phyloP scores from a whole-genome alignment of 345 rosid species.

The Acer negundo region DNA sequence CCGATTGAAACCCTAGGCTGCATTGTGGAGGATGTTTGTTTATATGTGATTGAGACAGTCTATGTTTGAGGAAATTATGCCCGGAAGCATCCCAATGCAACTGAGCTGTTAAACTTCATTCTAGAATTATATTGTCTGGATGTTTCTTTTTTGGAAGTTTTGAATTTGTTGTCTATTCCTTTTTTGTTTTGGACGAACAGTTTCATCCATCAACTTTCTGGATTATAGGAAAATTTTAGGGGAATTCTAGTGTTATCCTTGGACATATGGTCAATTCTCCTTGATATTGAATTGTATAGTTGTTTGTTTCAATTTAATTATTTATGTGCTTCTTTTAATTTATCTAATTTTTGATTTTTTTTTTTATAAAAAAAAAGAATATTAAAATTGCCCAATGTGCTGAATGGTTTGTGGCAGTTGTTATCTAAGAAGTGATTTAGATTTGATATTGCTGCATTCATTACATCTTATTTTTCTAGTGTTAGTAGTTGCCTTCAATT shows the following conservation, averaged over 20 bases:
- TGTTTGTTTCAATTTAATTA: neutral
- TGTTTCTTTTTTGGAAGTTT: neutral
- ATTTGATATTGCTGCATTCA: neutral
- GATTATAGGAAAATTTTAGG: neutral
- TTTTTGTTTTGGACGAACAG: neutral
- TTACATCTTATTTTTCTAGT: neutral
- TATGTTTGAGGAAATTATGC: neutral
- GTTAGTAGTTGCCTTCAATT: neutral
- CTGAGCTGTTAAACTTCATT: neutral
- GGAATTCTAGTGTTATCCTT: neutral
- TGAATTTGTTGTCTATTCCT: neutral
- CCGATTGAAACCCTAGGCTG: neutral
- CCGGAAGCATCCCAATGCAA: neutral
- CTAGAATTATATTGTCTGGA: neutral
- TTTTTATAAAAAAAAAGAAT: neutral
- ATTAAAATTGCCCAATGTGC: neutral
- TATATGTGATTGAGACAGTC: neutral
- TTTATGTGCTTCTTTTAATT: neutral
- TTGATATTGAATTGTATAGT: neutral
- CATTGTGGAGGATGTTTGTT: neutral
- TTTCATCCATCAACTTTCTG: neutral
- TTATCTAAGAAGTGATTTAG: neutral
- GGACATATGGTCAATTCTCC: neutral
- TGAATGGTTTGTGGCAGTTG: conserved; percentile 14
- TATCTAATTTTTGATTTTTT: neutral